Percentiles rank a stretch among this genome's conserved stretches.
Evolutionary conservation across 139 green algal genomes (phyloP).

Genomic region (Spirogloea muscicola): DNA sequence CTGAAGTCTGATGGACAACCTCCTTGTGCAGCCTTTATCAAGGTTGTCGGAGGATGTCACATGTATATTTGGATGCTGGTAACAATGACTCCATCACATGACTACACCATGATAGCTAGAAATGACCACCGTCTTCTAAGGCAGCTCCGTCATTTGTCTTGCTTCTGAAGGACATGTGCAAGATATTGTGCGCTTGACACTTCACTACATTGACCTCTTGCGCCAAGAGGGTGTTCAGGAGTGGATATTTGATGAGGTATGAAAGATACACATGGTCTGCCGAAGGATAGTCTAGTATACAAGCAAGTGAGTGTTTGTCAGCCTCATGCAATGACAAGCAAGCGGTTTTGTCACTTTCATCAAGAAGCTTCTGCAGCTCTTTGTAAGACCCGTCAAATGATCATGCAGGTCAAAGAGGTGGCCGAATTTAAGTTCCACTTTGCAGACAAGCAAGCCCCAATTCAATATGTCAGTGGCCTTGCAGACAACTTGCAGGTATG

Average conservation of each 20-base stretch:
- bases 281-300: neutral
- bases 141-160: too few species aligned
- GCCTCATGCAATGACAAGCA: neutral
- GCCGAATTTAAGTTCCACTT: conserved; percentile 72
- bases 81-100: too few species aligned
- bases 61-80: too few species aligned
- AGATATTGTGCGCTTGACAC: conserved; percentile 59
- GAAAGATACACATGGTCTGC: neutral
- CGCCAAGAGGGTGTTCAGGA: conserved; percentile 29
- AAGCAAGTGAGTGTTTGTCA: neutral
- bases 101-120: too few species aligned
- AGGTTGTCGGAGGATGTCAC: too few species aligned
- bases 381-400: neutral
- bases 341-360: too few species aligned
- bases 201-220: conserved; percentile 60
- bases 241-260: conserved; percentile 49
- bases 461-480: conserved; percentile 62
- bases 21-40: too few species aligned
- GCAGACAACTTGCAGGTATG: conserved; percentile 62
- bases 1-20: too few species aligned
- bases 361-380: too few species aligned
- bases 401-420: conserved; percentile 19
- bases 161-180: conserved; percentile 21
- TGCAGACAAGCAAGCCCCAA: conserved; percentile 67
- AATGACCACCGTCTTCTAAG: too few species aligned